These are phyloP conservation scores for Phytophthora agathidicida DNA, from an alignment of 352 stramenopile species.

Conservation along the genomic window DNA sequence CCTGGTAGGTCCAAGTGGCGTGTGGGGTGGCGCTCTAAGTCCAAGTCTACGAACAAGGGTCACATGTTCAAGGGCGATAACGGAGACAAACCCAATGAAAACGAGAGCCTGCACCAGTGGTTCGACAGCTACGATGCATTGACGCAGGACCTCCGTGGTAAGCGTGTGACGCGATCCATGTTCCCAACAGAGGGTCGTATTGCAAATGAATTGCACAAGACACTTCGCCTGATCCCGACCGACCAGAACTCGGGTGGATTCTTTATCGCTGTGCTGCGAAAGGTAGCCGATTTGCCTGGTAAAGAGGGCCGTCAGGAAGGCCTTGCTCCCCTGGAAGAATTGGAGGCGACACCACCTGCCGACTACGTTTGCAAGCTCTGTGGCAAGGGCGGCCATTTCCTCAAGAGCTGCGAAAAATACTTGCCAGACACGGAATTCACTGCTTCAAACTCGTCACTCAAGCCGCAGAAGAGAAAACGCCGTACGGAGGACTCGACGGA, in stretches of 20 bases:
- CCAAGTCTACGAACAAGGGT: slow-evolving; percentile 83
- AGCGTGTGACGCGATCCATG: slow-evolving; percentile 79
- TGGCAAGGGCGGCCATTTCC: slow-evolving; percentile 61
- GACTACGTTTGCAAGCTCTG: slow-evolving; percentile 86
- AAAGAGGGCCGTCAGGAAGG: slow-evolving; percentile 49
- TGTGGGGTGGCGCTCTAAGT: slow-evolving; percentile 89
- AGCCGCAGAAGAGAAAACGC: slow-evolving; percentile 61
- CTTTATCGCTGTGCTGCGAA: slow-evolving; percentile 97
- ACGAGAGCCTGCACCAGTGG: slow-evolving; percentile 69
- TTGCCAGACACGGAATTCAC: slow-evolving; percentile 53
- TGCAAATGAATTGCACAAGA: slow-evolving; percentile 80
- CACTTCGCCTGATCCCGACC: slow-evolving; percentile 95
- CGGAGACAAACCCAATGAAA: slow-evolving; percentile 1
- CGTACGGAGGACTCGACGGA: slow-evolving; percentile 25
- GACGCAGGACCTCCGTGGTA: slow-evolving; percentile 65
- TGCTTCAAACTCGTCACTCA: slow-evolving; percentile 22
- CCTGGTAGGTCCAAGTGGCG: slow-evolving; percentile 65
- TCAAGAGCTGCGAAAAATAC: slow-evolving; percentile 77
- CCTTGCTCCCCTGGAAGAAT: slow-evolving; percentile 55
- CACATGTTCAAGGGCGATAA: slow-evolving; percentile 60
- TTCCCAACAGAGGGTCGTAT: slow-evolving; percentile 69
- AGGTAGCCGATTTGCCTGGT: slow-evolving; percentile 68
- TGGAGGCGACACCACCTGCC: slow-evolving; percentile 44
- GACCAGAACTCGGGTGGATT: slow-evolving; percentile 99
- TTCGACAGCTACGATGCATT: slow-evolving; percentile 70